Evolutionary conservation across 257 asterid species (phyloP).

Genomic region (Fraxinus anomala): DNA sequence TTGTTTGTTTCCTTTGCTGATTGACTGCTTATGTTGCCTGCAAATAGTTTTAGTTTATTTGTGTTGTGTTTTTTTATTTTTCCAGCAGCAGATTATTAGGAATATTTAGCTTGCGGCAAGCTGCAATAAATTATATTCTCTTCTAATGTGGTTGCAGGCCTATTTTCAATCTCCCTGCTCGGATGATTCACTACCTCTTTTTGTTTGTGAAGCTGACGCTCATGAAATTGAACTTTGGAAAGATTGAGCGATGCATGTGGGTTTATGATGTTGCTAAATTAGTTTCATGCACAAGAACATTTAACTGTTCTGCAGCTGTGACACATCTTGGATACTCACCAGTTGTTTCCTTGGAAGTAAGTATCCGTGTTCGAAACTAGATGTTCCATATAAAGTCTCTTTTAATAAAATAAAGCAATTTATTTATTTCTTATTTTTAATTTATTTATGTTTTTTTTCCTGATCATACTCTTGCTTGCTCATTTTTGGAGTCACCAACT

Average conservation of each 20-base stretch:
- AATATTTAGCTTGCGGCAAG: not conserved
- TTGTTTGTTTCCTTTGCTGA: conserved; percentile 8
- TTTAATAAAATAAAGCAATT: conserved; percentile 16
- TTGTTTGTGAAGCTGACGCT: conserved; percentile 45
- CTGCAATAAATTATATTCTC: conserved; percentile 17
- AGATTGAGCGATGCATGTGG: conserved; percentile 39
- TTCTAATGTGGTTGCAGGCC: conserved; percentile 57
- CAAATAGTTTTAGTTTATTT: conserved; percentile 19
- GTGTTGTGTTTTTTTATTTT: conserved; percentile 16
- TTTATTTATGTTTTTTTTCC: not conserved
- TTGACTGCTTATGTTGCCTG: conserved; percentile 11
- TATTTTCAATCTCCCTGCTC: conserved; percentile 59
- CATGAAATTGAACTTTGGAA: conserved; percentile 45
- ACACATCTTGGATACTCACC: conserved; percentile 71
- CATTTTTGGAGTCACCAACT: conserved; percentile 17
- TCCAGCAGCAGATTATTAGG: not conserved
- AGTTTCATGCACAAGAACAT: conserved; percentile 66
- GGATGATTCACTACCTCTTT: conserved; percentile 35
- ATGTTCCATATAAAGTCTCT: conserved; percentile 12
- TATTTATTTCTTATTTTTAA: not conserved
- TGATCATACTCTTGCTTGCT: not conserved
- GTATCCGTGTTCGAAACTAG: conserved; percentile 20
- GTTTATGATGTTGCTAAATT: conserved; percentile 47
- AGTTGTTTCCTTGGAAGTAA: conserved; percentile 67
- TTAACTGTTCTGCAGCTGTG: conserved; percentile 75